Evolutionary conservation across 768 basidiomycete species (phyloP), one percentile per base, ranked within the genome.

Genomic region (Leccinum arenicola): DNA sequence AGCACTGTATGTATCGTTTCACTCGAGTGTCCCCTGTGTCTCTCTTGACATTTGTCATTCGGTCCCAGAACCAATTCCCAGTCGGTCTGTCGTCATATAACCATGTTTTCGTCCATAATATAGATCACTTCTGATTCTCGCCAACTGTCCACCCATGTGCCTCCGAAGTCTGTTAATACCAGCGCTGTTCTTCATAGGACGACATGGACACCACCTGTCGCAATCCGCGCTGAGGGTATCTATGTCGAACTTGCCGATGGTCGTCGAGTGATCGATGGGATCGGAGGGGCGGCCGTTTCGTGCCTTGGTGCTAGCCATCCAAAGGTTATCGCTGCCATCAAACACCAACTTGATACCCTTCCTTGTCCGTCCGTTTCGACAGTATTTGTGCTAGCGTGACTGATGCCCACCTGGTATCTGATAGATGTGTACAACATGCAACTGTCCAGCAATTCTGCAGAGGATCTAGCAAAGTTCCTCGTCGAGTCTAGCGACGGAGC

Each of bases 381-480:
- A 36, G 25, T 49, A 49, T 54, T 11, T 49, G 55, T 15, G 19
- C 31, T 23, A 36, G 36, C 14, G 29, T 40, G 43, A 47, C 36
- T 60, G 40, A 56, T 8, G 11, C 48, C 11, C 6, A 0, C 15
- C 45, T n/a, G 49, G 11, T 25, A 10, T 51, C 5, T 29, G 31
- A 33, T 54, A 93, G 92, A 93, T 80, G 87, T 91, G 6, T 95
- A 93, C 68, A 93, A 89, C 62, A 87, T 91, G 84, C 91, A 93
- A 68, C 70, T 93, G 19, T 87, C 90, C 8, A 93, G 85, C 63
- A 79, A 84, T 55, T 89, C 92, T 52, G 91, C 93, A 11, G 92
- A 95, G 66, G 82, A 85, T 52, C 80, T 95, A 25, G 91, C 92
- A 2, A 80, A 84, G 47, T 69, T 81, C 15, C 73, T 95, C 23